Conservation (phyloP, 1,284 basidiomycete genomes). For the Phaffia rhodozyma region DNA sequence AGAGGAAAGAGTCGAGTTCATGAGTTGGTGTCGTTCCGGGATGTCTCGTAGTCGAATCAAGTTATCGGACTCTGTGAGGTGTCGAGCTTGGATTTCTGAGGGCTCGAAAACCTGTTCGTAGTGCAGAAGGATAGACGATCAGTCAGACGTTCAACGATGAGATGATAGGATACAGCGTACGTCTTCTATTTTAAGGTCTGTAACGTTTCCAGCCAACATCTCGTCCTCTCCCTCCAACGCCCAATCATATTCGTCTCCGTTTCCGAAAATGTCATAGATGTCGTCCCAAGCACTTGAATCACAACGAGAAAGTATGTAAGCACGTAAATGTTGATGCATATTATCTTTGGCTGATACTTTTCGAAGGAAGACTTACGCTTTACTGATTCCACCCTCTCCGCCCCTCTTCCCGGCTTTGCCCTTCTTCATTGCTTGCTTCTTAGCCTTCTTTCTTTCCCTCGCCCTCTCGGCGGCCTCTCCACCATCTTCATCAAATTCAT, state of each 20-base stretch:
- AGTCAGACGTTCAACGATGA: not conserved
- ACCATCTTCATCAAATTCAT: constrained; percentile 63
- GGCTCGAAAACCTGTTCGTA: constrained; percentile 85
- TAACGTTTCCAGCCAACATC: constrained; percentile 34
- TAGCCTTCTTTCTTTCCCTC: constrained; percentile 51
- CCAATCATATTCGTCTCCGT: constrained; percentile 94
- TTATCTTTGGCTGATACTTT: not conserved
- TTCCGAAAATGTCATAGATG: constrained; percentile 92
- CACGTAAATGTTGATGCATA: not conserved
- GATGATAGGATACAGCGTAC: constrained; percentile 41
- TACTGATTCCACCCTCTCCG: constrained; percentile 43
- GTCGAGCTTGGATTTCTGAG: constrained; percentile 80
- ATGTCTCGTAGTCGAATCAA: constrained; percentile 80
- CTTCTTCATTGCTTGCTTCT: constrained; percentile 56
- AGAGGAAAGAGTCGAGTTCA: constrained; percentile 66
- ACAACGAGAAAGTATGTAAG: not conserved
- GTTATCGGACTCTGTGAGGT: constrained; percentile 91
- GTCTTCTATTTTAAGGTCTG: constrained; percentile 77
- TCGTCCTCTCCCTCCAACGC: constrained; percentile 66
- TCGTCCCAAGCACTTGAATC: constrained; percentile 79
- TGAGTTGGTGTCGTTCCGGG: constrained; percentile 92
- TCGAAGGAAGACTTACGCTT: constrained; percentile 4
- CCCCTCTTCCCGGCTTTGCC: constrained; percentile 44
- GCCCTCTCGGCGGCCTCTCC: constrained; percentile 47
- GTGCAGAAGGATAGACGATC: not conserved